Evolutionary conservation across 345 rosid species (phyloP), one percentile per base, ranked within the genome.

Genomic region (Populus alba): DNA sequence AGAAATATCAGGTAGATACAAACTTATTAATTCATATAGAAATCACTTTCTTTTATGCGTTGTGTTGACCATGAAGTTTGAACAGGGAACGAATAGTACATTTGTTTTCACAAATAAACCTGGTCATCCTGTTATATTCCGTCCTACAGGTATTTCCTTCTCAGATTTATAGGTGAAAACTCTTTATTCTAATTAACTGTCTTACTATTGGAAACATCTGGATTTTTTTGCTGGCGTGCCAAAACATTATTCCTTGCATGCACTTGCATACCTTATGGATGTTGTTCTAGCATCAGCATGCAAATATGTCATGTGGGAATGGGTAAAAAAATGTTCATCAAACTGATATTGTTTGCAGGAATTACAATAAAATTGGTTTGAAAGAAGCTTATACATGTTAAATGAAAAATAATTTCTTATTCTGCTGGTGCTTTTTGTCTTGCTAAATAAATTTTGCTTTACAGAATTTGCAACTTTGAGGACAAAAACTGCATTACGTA

Each of bases 31-130:
- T 81, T 72, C 37, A 65, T 77, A 66, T 31, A 25, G 41, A 22
- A 22, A n/a, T 7, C 22, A 38, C 66, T 78, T 59, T 23, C 33
- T 45, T 53, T 73, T 25, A 49, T 15, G 10, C 55, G 55, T 45
- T 11, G 37, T 78, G 63, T 66, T 78, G 53, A 87, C 78, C 23
- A 66, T 74, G 20, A 79, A 66, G 33, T 82, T 83, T 74, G 73
- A 33, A 73, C 88, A 96, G 99, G 99, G 98, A 85, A 88, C 95
- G 33, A 94, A 94, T 74, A 91, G 79, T 74, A 90, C 98, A 74
- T 96, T 92, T 85, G 98, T 94, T 79, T 96, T 94, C 94, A 90
- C 97, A 38, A 81, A 91, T 75, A 79, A 83, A 74, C 83, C 95
- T 3, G 99, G 95, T 37, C 83, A 86, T 73, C 91, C 95, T 2